phyloP scores from a whole-genome alignment of 768 basidiomycete species.

The Rhodotorula toruloides region DNA sequence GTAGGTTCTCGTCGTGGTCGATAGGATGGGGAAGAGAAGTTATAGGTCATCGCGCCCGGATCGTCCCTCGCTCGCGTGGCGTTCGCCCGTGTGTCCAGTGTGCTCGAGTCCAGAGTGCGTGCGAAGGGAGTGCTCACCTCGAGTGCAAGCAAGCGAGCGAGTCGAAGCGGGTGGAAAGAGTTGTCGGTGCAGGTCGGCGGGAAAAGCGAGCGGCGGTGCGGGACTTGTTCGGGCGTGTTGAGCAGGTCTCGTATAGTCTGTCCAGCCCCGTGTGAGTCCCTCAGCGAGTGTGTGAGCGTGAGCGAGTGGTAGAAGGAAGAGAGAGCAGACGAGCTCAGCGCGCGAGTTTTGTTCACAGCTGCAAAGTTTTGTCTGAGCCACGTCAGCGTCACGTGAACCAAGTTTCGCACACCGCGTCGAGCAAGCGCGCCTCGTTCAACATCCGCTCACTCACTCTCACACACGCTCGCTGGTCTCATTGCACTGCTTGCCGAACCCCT shows the following conservation, averaged over 20 bases:
- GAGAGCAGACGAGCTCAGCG: too few relatives aligned
- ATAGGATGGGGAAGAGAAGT: slow-evolving; percentile 39
- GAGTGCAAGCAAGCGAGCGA: neutral
- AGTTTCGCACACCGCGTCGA: too few relatives aligned
- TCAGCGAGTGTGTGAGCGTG: too few relatives aligned
- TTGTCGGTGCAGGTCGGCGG: neutral
- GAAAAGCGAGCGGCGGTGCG: neutral
- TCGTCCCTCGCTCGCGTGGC: neutral
- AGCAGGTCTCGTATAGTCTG: too few relatives aligned
- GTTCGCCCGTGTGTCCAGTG: neutral
- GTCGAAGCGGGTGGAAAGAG: neutral
- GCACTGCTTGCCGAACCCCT: neutral
- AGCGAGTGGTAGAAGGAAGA: too few relatives aligned
- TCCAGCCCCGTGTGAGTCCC: too few relatives aligned
- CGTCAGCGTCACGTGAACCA: too few relatives aligned
- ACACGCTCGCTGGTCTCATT: neutral
- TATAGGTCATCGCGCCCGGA: slow-evolving; percentile 22
- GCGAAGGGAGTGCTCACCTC: neutral
- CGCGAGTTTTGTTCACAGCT: too few relatives aligned
- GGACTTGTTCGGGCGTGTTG: neutral
- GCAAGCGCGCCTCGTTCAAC: too few relatives aligned
- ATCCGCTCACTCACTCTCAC: too few relatives aligned
- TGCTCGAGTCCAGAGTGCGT: neutral
- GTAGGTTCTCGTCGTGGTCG: slow-evolving; percentile 33
- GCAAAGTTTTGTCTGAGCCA: too few relatives aligned